These are phyloP conservation scores for Magnolia sinica DNA, from an alignment of 164 flowering plant species.

Conservation along the genomic window DNA sequence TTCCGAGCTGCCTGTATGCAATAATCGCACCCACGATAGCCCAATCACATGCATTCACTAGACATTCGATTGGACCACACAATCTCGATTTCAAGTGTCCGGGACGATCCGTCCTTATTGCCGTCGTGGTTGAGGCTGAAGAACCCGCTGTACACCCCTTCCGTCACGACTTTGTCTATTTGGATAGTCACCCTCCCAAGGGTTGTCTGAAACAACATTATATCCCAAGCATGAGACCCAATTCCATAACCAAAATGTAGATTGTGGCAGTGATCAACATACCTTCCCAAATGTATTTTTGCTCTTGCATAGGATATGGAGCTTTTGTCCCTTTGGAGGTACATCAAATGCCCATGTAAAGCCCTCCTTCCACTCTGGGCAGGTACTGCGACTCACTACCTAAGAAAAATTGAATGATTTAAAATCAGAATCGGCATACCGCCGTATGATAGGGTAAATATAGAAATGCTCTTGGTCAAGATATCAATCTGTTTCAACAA, in stretches of 20 bases:
- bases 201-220: constrained; percentile 49
- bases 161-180: constrained; percentile 82
- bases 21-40: background rate
- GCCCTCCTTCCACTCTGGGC: constrained; percentile 93
- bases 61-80: constrained; percentile 69
- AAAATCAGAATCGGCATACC: background rate
- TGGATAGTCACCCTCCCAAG: constrained; percentile 86
- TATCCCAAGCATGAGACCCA: background rate
- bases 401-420: constrained; percentile 17
- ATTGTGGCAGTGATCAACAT: constrained; percentile 7
- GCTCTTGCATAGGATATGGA: constrained; percentile 84
- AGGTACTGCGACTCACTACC: constrained; percentile 65
- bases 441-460: background rate
- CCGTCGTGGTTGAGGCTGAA: constrained; percentile 74
- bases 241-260: background rate
- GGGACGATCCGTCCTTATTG: constrained; percentile 70
- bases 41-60: constrained; percentile 31
- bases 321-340: constrained; percentile 93
- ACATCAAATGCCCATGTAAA: constrained; percentile 96
- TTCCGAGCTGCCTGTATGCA: too few relatives aligned
- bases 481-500: background rate
- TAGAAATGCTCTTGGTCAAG: too few relatives aligned
- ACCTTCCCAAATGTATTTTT: constrained; percentile 92
- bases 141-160: constrained; percentile 74
- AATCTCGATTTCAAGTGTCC: constrained; percentile 84